Percentiles rank a stretch among this genome's conserved stretches.
Evolutionary conservation across 495 filamentous ascomycete genomes (phyloP).

Genomic region (Aspergillus funiculosus): DNA sequence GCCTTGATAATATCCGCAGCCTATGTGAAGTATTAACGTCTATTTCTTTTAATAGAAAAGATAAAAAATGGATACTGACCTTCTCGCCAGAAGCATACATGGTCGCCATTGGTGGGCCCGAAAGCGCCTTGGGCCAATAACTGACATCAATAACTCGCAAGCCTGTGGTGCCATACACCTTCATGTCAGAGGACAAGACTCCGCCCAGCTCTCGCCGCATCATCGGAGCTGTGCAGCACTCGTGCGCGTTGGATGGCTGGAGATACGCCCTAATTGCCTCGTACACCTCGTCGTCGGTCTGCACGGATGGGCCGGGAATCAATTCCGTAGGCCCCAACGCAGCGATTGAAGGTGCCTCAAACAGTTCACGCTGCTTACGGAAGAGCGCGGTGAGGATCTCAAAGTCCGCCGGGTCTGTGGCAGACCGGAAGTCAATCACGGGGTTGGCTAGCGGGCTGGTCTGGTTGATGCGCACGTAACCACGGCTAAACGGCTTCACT

Average conservation of each 20-base stretch:
- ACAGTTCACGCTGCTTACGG: slow-evolving; percentile 2
- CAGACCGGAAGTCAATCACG: not conserved
- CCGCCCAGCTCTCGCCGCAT: not conserved
- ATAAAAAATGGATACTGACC: too few species aligned
- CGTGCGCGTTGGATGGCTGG: not conserved
- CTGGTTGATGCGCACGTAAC: not conserved
- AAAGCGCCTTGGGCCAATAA: not conserved
- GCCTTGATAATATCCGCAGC: not conserved
- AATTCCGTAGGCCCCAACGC: not conserved
- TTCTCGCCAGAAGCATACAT: slow-evolving; percentile 2
- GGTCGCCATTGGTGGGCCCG: not conserved
- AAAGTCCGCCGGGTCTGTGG: not conserved
- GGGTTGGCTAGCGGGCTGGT: slow-evolving; percentile 1
- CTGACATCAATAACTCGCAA: not conserved
- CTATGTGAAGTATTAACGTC: too few species aligned
- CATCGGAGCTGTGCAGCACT: not conserved
- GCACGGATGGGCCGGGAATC: not conserved
- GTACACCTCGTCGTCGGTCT: not conserved
- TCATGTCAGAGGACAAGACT: not conserved
- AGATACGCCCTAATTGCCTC: not conserved
- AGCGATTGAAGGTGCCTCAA: not conserved
- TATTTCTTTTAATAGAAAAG: too few species aligned
- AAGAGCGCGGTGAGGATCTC: not conserved
- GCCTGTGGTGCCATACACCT: not conserved
- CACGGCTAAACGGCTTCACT: slow-evolving; percentile 1